Evolutionary conservation across 2,329 filamentous ascomycete species (phyloP).

Genomic region (Orbilia blumenaviensis): DNA sequence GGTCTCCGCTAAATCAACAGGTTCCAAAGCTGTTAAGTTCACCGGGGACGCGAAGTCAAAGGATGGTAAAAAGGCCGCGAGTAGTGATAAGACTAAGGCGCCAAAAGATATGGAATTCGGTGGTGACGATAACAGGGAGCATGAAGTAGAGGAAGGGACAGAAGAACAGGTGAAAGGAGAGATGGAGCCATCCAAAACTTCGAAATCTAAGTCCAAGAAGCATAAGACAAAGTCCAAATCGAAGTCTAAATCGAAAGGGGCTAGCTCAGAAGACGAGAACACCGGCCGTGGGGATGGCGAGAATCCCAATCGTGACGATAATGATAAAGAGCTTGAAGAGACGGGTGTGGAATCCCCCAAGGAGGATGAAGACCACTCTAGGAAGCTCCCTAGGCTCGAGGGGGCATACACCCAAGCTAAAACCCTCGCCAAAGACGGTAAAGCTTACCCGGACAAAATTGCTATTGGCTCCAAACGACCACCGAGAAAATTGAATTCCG

Average conservation of each 20-base stretch:
- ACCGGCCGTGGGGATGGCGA: no score
- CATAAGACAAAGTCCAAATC: neutral
- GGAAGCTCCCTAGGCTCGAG: neutral
- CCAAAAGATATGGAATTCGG: no score
- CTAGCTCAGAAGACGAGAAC: no score
- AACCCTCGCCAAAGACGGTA: constrained; percentile 17
- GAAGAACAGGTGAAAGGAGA: neutral
- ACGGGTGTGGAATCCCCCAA: neutral
- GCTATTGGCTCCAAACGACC: constrained; percentile 17
- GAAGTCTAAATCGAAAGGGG: neutral
- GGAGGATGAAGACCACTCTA: neutral
- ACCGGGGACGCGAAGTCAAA: no score
- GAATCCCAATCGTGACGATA: neutral
- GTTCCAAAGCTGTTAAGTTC: no score
- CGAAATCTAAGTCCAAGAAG: neutral
- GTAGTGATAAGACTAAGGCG: no score
- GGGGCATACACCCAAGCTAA: constrained; percentile 29
- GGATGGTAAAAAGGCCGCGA: no score
- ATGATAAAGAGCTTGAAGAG: neutral
- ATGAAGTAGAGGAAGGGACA: neutral
- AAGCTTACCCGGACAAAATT: constrained; percentile 26
- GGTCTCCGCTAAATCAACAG: no score
- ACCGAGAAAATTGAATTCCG: constrained; percentile 11
- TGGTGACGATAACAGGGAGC: neutral
- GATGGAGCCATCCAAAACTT: neutral